Conservation (phyloP, 495 filamentous ascomycete species). For the Tuber microsphaerosporum region DNA sequence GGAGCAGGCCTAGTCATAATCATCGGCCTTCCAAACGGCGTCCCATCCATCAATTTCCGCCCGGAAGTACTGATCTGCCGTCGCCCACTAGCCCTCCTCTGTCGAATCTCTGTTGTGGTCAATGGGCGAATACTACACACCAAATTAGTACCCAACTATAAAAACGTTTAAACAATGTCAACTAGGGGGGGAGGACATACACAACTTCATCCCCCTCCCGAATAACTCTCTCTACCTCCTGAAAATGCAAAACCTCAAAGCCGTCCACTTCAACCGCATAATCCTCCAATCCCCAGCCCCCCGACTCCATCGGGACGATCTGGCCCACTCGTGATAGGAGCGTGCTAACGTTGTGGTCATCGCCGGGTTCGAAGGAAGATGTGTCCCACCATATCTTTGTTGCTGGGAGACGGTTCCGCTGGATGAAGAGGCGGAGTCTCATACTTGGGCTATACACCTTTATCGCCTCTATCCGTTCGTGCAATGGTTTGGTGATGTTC, state of each 20-base stretch:
- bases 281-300: conserved; percentile 82
- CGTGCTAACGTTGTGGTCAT: conserved; percentile 58
- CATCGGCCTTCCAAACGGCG: conserved; percentile 74
- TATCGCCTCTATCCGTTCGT: neutral
- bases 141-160: neutral
- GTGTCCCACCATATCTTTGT: conserved; percentile 66
- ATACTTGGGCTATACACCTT: conserved; percentile 47
- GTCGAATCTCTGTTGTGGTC: conserved; percentile 63
- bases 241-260: conserved; percentile 88
- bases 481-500: neutral
- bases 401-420: conserved; percentile 71
- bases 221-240: conserved; percentile 60
- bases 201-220: conserved; percentile 78
- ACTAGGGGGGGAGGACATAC: conserved; percentile 48
- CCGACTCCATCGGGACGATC: conserved; percentile 73
- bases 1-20: conserved; percentile 48
- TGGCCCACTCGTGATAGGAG: conserved; percentile 78
- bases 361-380: conserved; percentile 43
- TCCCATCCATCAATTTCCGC: conserved; percentile 77
- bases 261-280: conserved; percentile 78
- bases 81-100: conserved; percentile 68
- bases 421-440: conserved; percentile 74
- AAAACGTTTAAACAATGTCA: conserved; percentile 5
- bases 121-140: conserved; percentile 68
- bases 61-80: conserved; percentile 76